These are phyloP conservation scores for Citrullus mucosospermus DNA, from an alignment of 306 rosid genomes.

Conservation along the genomic window DNA sequence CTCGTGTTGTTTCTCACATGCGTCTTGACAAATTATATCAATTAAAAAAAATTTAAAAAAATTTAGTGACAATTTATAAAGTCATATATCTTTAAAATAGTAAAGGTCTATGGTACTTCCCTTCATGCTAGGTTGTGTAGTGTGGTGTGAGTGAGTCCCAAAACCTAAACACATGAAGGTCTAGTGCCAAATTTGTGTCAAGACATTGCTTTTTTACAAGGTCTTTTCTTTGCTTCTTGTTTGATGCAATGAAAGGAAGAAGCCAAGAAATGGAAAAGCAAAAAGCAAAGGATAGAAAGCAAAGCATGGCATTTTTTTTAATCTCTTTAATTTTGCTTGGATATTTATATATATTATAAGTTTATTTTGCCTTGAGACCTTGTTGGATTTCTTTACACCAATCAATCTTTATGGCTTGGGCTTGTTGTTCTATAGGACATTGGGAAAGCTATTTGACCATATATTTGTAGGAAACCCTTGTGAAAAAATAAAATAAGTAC, in stretches of 20 bases:
- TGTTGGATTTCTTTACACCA: no score
- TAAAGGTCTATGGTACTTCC: not conserved
- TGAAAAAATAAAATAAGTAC: no score
- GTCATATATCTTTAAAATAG: not conserved
- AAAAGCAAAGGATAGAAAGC: not conserved
- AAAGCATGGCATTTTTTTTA: not conserved
- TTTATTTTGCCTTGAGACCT: not conserved
- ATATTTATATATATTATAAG: not conserved
- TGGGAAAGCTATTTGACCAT: no score
- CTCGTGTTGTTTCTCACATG: no score
- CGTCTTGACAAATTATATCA: no score
- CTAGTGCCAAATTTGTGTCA: not conserved
- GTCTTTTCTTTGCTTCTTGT: conserved; percentile 2
- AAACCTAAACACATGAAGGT: not conserved
- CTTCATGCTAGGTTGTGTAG: not conserved
- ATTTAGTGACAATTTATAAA: no score
- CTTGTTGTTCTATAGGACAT: no score
- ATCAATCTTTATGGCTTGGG: no score
- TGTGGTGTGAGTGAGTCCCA: not conserved
- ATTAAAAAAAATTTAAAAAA: no score
- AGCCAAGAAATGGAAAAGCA: not conserved
- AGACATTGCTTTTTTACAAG: not conserved
- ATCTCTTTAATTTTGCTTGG: not conserved
- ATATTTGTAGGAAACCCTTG: no score
- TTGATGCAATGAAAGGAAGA: not conserved